phyloP scores from a whole-genome alignment of 2,329 filamentous ascomycete genomes.

The Fusarium sp. region DNA sequence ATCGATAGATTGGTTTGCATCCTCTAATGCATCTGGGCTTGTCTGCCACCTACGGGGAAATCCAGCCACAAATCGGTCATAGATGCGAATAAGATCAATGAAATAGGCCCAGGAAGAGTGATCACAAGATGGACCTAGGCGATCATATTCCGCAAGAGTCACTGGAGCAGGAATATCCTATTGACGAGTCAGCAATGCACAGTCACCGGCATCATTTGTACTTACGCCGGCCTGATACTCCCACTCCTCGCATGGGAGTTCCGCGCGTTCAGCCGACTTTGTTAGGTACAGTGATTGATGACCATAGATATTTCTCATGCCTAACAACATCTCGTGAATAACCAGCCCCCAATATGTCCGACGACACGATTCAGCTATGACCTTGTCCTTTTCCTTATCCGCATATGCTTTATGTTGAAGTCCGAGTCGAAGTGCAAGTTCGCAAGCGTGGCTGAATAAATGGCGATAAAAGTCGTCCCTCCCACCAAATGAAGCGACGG shows the following conservation, averaged over 20 bases:
- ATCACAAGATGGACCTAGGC: not conserved
- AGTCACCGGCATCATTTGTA: not conserved
- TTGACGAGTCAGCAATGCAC: conserved; percentile 7
- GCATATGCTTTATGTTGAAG: conserved; percentile 40
- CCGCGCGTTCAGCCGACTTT: conserved; percentile 14
- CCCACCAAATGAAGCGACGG: conserved; percentile 37
- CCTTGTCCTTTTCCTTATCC: conserved; percentile 16
- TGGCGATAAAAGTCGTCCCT: not conserved
- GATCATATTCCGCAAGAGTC: conserved; percentile 33
- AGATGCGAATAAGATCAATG: conserved; percentile 39
- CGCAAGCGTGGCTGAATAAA: conserved; percentile 25
- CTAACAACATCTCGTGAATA: conserved; percentile 37
- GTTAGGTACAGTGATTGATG: conserved; percentile 24
- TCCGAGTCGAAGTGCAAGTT: conserved; percentile 33
- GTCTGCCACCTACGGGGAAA: conserved; percentile 28
- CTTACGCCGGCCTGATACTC: conserved; percentile 40
- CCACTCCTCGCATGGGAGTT: conserved; percentile 46
- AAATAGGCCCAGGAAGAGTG: conserved; percentile 46
- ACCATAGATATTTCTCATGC: conserved; percentile 22
- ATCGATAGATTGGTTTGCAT: conserved; percentile 30
- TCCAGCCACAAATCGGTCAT: conserved; percentile 27
- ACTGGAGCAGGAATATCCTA: conserved; percentile 35
- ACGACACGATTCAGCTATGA: conserved; percentile 44
- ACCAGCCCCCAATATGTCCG: conserved; percentile 46
- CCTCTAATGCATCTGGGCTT: conserved; percentile 17